Percentiles rank a stretch among this genome's conserved stretches.
These are phyloP conservation scores for Fusarium tjaetaba DNA, from an alignment of 2,329 filamentous ascomycete genomes.

Conservation along the genomic window DNA sequence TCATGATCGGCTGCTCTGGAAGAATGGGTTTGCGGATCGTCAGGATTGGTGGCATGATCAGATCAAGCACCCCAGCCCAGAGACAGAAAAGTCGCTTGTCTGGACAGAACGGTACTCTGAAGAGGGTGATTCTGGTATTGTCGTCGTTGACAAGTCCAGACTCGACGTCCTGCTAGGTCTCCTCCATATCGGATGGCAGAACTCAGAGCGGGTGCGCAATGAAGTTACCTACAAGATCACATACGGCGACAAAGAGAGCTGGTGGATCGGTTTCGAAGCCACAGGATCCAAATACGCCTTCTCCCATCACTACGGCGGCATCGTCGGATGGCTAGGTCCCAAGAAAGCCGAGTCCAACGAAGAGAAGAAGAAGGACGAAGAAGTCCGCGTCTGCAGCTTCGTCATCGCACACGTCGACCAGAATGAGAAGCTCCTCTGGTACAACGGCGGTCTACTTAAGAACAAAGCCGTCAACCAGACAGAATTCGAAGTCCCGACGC, in stretches of 20 bases:
- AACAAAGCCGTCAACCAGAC: constrained; percentile 48
- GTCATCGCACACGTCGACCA: constrained; percentile 56
- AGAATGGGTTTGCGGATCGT: constrained; percentile 47
- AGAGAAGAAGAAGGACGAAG: constrained; percentile 5
- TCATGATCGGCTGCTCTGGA: constrained; percentile 54
- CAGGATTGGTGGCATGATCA: constrained; percentile 52
- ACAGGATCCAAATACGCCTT: constrained; percentile 52
- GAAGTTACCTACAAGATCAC: constrained; percentile 53
- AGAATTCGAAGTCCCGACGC: constrained; percentile 49
- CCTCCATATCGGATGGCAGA: constrained; percentile 57
- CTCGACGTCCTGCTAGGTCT: constrained; percentile 51
- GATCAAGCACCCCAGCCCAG: constrained; percentile 48
- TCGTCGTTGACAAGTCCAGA: constrained; percentile 54
- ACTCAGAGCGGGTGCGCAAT: constrained; percentile 52
- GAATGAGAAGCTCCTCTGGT: constrained; percentile 52
- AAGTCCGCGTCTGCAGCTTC: constrained; percentile 51
- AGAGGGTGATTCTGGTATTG: constrained; percentile 55
- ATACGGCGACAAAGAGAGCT: constrained; percentile 59
- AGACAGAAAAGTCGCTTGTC: constrained; percentile 49
- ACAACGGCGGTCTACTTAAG: constrained; percentile 55
- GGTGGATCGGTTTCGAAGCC: constrained; percentile 57
- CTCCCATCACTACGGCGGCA: constrained; percentile 53
- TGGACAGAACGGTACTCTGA: constrained; percentile 54
- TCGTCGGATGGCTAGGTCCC: constrained; percentile 48
- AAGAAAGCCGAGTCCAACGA: background rate